Evolutionary conservation across 2,329 filamentous ascomycete species (phyloP).

Genomic region (Alternaria dauci): DNA sequence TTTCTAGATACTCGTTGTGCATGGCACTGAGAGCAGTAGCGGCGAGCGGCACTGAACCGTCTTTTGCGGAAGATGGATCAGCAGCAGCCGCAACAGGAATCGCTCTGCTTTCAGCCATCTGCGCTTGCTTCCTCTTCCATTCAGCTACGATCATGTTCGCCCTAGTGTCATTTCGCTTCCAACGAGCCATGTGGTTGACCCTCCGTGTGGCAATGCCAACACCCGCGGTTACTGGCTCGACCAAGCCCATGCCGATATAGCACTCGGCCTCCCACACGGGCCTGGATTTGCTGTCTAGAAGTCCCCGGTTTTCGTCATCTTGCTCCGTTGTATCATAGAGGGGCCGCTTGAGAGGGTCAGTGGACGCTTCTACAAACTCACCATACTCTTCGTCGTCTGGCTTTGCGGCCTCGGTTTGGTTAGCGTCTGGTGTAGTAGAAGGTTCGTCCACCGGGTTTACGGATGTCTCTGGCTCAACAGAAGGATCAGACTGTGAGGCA

Average conservation of each 20-base stretch:
- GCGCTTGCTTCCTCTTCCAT: neutral
- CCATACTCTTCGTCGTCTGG: slow-evolving; percentile 17
- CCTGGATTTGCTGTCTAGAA: neutral
- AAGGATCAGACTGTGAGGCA: neutral
- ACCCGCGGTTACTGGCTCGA: slow-evolving; percentile 2
- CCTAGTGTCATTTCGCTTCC: neutral
- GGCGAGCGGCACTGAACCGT: too few species aligned
- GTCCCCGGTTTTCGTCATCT: neutral
- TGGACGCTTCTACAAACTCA: slow-evolving; percentile 12
- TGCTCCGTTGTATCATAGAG: slow-evolving; percentile 7
- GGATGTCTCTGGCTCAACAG: neutral
- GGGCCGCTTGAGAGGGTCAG: slow-evolving; percentile 9
- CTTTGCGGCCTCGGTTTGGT: neutral
- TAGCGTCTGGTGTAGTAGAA: neutral
- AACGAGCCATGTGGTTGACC: slow-evolving; percentile 7
- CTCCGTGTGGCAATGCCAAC: slow-evolving; percentile 11
- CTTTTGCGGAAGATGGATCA: neutral
- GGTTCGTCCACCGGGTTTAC: neutral
- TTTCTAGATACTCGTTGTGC: neutral
- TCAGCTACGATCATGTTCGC: neutral
- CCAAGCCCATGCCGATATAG: slow-evolving; percentile 13
- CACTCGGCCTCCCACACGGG: slow-evolving; percentile 6
- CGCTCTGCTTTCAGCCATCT: neutral
- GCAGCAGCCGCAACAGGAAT: neutral
- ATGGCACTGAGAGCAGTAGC: neutral